A percentile compares a stretch with the other conserved stretches of the same genome.
These are phyloP conservation scores for Aspergillus versicolor DNA, from an alignment of 2,329 filamentous ascomycete genomes.

Conservation along the genomic window DNA sequence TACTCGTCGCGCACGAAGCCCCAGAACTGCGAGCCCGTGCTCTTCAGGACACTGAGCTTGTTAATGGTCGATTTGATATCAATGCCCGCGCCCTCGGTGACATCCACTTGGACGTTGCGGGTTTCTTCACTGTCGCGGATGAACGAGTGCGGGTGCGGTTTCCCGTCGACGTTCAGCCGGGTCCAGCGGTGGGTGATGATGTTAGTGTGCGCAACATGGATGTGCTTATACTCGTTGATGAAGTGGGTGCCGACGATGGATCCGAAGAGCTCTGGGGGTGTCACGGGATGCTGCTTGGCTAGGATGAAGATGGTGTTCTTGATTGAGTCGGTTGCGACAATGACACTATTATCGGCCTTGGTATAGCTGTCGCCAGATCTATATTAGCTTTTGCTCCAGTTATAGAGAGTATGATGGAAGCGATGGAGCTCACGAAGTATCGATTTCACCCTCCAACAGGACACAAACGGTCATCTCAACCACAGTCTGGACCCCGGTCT, in stretches of 20 bases:
- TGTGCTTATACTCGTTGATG: slow-evolving; percentile 82
- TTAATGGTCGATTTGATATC: slow-evolving; percentile 74
- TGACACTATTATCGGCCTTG: slow-evolving; percentile 85
- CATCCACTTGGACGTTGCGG: slow-evolving; percentile 73
- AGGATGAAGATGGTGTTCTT: slow-evolving; percentile 97
- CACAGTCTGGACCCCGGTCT: slow-evolving; percentile 77
- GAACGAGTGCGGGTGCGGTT: slow-evolving; percentile 94
- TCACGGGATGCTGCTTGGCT: slow-evolving; percentile 89
- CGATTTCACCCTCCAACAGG: slow-evolving; percentile 89
- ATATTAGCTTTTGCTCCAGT: background rate
- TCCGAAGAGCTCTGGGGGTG: slow-evolving; percentile 88
- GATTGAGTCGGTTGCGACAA: slow-evolving; percentile 96
- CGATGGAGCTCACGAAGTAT: slow-evolving; percentile 63
- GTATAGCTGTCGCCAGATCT: slow-evolving; percentile 68
- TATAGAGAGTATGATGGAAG: background rate
- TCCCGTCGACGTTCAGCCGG: slow-evolving; percentile 80
- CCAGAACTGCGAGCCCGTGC: slow-evolving; percentile 93
- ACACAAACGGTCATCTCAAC: slow-evolving; percentile 95
- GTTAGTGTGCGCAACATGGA: slow-evolving; percentile 77
- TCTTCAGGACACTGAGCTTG: slow-evolving; percentile 88
- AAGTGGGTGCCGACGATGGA: slow-evolving; percentile 85
- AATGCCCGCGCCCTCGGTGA: slow-evolving; percentile 68
- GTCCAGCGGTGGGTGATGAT: slow-evolving; percentile 88
- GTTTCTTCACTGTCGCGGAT: slow-evolving; percentile 85
- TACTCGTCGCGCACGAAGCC: slow-evolving; percentile 91